Base-by-base conservation (phyloP, 2,329 filamentous ascomycete species). In the Teratosphaeria epicoccoides region DNA sequence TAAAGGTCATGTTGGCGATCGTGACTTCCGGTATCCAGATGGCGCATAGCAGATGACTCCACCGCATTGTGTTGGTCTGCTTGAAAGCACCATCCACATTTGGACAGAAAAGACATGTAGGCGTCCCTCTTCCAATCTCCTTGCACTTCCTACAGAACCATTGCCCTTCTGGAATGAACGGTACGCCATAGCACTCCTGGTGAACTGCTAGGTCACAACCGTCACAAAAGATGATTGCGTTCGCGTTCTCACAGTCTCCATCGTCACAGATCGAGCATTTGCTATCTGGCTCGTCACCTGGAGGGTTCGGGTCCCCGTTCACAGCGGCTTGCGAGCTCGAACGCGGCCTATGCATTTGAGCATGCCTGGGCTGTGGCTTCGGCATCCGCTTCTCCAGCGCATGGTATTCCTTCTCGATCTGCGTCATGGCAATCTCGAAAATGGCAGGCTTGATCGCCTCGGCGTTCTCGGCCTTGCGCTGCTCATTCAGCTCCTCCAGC, bases 11-110 rank as follows among this genome's bases (percentile, higher is more conserved):
- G 64, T 98, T 98, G 12, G 90, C 93, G 47, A 98, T 81, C 3
- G 88, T 91, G 6, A 97, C 88, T 71, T 98, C 93, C 0, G 93
- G 93, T 62, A 98, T 96, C 93, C 93, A 98, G 74, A 97, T 93
- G 26, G 93, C 88, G 66, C 93, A 98, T 7, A 98, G 80, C 10
- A 98, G 73, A 76, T 98, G 93, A 24, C 91, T 88, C 93, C 93
- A 98, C 71, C 95, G 93, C 2, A 90, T 89, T 2, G 88, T 87
- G 58, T 89, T 96, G 1, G 93, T 97, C 70, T 97, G 93, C 69
- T 98, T 98, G 75, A 98, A 98, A 2, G 93, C 93, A 12, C 93
- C 93, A 62, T 97, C 93, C 1, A 87, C 93, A 66, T 97, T 97
- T 1, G 93, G 93, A 65, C 93, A 98, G 73, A 98, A 98, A 57